Evolutionary conservation across 2,329 filamentous ascomycete species (phyloP).

Genomic region (Botrytis aclada): DNA sequence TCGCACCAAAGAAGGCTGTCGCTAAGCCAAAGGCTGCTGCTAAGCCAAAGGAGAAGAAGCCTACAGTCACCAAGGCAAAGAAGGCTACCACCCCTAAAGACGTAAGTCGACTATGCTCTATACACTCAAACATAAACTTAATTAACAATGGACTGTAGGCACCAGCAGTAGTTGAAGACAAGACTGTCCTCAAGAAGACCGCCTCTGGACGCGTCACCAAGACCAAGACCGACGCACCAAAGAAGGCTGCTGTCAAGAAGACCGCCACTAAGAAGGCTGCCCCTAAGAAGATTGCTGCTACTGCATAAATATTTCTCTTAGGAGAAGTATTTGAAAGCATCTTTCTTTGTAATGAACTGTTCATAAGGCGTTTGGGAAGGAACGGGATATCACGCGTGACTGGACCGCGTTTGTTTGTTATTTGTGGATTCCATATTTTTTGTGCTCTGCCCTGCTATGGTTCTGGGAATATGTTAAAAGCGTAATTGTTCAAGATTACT

Average conservation of each 20-base stretch:
- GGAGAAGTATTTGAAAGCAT: not conserved
- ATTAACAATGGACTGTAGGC: conserved; percentile 45
- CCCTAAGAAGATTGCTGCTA: conserved; percentile 32
- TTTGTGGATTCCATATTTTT: conserved; percentile 29
- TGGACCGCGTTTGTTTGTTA: conserved; percentile 12
- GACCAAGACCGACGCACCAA: conserved; percentile 48
- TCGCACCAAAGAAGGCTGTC: conserved; percentile 21
- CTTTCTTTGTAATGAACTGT: conserved; percentile 5
- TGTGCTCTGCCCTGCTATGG: conserved; percentile 24
- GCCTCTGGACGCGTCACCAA: conserved; percentile 72
- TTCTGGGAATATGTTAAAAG: conserved; percentile 21
- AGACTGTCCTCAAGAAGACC: conserved; percentile 63
- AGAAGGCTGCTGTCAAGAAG: conserved; percentile 41
- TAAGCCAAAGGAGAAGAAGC: conserved; percentile 22
- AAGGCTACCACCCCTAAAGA: conserved; percentile 34
- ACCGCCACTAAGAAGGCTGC: conserved; percentile 27
- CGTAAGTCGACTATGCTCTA: conserved; percentile 25
- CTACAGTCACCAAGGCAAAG: conserved; percentile 32
- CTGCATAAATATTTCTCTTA: not conserved
- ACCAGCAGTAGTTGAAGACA: conserved; percentile 62
- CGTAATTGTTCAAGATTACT: conserved; percentile 19
- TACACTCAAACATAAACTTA: not conserved
- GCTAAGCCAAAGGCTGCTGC: conserved; percentile 39
- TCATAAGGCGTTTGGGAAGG: conserved; percentile 6
- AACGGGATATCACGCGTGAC: conserved; percentile 1